Percentiles rank a stretch among this genome's conserved stretches.
phyloP scores from a whole-genome alignment of 768 basidiomycete species.

The Dioszegia hungarica region DNA sequence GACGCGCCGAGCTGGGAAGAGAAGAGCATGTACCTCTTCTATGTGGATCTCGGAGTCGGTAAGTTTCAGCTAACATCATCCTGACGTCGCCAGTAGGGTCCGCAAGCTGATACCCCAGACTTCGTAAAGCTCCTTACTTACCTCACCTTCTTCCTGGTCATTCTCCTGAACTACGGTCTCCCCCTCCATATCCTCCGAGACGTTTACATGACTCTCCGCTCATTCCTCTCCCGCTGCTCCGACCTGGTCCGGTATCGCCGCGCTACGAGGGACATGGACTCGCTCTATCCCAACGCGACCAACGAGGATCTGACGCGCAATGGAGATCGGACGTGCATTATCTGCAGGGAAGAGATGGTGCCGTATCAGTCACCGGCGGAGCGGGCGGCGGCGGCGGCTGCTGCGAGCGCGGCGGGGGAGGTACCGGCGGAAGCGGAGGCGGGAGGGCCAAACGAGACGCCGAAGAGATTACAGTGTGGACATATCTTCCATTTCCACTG shows the following conservation, averaged over 20 bases:
- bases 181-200: constrained; percentile 96
- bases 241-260: constrained; percentile 88
- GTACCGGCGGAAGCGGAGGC: constrained; percentile 16
- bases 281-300: constrained; percentile 87
- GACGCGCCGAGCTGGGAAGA: constrained; percentile 81
- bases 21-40: constrained; percentile 95
- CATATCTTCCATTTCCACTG: constrained; percentile 99
- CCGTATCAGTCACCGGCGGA: constrained; percentile 21
- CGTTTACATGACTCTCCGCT: constrained; percentile 90
- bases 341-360: constrained; percentile 93
- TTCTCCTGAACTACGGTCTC: constrained; percentile 88
- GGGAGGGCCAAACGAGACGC: constrained; percentile 91
- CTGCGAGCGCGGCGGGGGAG: neutral
- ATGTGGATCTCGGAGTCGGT: constrained; percentile 89
- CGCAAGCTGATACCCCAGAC: constrained; percentile 54
- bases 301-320: constrained; percentile 72
- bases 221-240: constrained; percentile 78
- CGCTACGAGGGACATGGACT: constrained; percentile 94
- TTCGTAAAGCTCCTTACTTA: constrained; percentile 91
- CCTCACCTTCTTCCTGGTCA: constrained; percentile 85
- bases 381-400: constrained; percentile 13
- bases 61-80: constrained; percentile 29
- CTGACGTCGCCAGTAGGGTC: neutral
- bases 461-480: constrained; percentile 93
- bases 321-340: constrained; percentile 91